Percentiles rank a stretch among this genome's conserved stretches.
These are phyloP conservation scores for Boletus pseudo-olivaceus DNA, from an alignment of 768 basidiomycete species.

Conservation along the genomic window DNA sequence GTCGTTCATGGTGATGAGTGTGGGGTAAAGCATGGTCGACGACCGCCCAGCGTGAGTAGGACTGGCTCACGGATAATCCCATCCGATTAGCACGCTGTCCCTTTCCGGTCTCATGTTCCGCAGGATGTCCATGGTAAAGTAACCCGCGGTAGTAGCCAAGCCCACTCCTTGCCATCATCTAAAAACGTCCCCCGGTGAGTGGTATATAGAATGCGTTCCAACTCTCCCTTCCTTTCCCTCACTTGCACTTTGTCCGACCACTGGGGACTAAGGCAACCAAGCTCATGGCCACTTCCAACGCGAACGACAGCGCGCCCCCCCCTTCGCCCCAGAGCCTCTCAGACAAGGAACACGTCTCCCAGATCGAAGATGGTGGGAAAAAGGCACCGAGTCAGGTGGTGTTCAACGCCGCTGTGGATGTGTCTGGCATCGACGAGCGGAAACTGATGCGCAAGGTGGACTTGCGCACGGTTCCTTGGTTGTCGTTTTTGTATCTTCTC, in stretches of 20 bases:
- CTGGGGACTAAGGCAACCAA: too few species aligned
- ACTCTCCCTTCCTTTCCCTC: neutral
- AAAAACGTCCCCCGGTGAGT: too few species aligned
- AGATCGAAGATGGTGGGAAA: neutral
- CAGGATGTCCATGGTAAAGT: neutral
- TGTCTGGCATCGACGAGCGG: slow-evolving; percentile 61
- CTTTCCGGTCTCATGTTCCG: neutral
- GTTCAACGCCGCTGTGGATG: slow-evolving; percentile 49
- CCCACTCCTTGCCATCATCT: neutral
- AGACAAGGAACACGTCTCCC: slow-evolving; percentile 1
- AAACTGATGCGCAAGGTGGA: slow-evolving; percentile 71
- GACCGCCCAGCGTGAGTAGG: neutral
- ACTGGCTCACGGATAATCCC: neutral
- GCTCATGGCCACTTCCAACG: neutral
- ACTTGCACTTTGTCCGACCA: neutral
- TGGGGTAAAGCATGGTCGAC: neutral
- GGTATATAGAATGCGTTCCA: too few species aligned
- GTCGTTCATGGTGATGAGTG: too few species aligned
- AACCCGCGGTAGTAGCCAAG: neutral
- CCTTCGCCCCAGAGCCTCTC: neutral
- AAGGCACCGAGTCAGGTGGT: neutral
- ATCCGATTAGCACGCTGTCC: neutral
- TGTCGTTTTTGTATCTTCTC: slow-evolving; percentile 71
- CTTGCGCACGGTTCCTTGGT: slow-evolving; percentile 62
- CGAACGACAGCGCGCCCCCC: neutral